A percentile compares a stretch with the other conserved stretches of the same genome.
Conservation (phyloP, 495 filamentous ascomycete species). For the Neurospora sp. region DNA sequence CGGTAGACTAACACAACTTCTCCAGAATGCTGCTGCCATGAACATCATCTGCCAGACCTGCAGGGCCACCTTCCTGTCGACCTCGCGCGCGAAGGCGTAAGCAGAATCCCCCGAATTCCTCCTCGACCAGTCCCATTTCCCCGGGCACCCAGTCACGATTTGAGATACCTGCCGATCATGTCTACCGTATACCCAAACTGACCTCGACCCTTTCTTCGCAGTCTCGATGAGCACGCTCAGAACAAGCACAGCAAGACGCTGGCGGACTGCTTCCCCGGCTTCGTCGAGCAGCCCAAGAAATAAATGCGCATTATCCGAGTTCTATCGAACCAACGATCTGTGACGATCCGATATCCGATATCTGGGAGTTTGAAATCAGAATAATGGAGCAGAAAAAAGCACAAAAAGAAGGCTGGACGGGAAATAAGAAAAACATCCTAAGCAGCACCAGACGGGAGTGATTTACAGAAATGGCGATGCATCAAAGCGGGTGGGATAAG, state of each 20-base stretch:
- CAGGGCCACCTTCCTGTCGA: conserved; percentile 48
- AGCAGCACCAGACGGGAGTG: neutral
- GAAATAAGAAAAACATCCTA: neutral
- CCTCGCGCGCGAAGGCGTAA: conserved; percentile 43
- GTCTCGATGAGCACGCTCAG: conserved; percentile 41
- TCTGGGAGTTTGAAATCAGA: neutral
- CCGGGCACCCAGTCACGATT: neutral
- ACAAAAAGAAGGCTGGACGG: neutral
- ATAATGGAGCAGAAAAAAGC: neutral
- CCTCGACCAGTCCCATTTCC: neutral
- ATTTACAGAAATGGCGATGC: neutral
- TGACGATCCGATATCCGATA: neutral
- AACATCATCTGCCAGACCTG: conserved; percentile 47
- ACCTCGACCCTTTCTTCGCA: conserved; percentile 2
- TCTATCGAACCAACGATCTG: neutral
- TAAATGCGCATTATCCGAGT: neutral
- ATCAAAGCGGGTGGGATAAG: neutral
- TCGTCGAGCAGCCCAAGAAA: conserved; percentile 8
- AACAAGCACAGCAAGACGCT: conserved; percentile 48
- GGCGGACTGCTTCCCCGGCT: conserved; percentile 43
- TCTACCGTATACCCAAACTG: conserved; percentile 1
- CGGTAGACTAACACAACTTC: neutral
- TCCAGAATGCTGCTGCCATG: conserved; percentile 42
- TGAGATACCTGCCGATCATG: neutral
- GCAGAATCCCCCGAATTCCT: conserved; percentile 9